Evolutionary conservation across 257 asterid species (phyloP), one percentile per base, ranked within the genome.

Genomic region (Capsicum chinense): DNA sequence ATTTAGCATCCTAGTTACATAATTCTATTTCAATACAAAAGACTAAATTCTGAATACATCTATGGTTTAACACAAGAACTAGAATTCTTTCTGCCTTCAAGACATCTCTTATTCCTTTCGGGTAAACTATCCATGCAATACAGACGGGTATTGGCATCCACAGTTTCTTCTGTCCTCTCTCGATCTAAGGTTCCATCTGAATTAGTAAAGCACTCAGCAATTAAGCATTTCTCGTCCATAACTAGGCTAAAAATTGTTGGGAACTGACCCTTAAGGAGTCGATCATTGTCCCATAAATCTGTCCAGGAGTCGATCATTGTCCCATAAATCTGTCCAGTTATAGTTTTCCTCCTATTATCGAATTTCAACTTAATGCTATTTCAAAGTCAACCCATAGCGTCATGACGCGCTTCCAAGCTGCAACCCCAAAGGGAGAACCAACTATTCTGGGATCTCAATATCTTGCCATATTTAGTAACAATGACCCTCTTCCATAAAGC

Each of bases 151-250:
- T 67, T 67, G 17, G 14, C 50, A 35, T 35, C 74, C 48, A 37
- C 74, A 35, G 74, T 67, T 37, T 67, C 74, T 67, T 67, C 50
- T 67, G 74, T 67, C 50, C 74, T 67, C 50, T 14, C 74, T 67
- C 37, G 50, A 67, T 14, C 21, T 67, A 67, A 67, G 74, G 12
- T 6, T 2, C n/a, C 5, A 13, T 10, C 19, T 15, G n/a, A 66
- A 66, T 66, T 66, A 67, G 74, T 35, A 67, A 35, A 13, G 19
- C 74, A 67, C 19, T 2, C 74, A 35, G 19, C 50, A 35, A 67
- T 67, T 67, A 35, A 35, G 74, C 50, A 67, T 35, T 67, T 11
- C 74, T 67, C 19, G 6, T 35, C 74, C 73, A 66, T 67, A 67
- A 67, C 19, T 35, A 14, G 50, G 48, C 48, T 35, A 37, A 35